These are phyloP conservation scores for Trypanosoma congolense DNA, from an alignment of 208 protist species.

Conservation along the genomic window DNA sequence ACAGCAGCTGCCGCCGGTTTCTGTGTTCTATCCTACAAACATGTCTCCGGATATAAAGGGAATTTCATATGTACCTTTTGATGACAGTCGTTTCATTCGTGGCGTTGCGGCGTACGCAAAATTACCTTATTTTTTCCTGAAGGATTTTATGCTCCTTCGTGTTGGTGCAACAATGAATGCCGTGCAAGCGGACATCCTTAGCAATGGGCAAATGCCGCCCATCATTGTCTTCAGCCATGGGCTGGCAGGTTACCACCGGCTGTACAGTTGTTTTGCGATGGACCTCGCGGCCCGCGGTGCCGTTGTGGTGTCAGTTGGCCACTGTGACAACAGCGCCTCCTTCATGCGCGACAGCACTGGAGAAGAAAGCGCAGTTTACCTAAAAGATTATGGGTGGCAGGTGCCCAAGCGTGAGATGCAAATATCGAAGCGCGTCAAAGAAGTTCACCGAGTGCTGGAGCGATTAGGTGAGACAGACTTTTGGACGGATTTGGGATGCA, in stretches of 20 bases:
- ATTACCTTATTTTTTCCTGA: slow-evolving; percentile 50
- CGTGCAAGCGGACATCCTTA: slow-evolving; percentile 30
- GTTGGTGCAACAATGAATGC: slow-evolving; percentile 20
- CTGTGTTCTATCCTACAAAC: slow-evolving; percentile 62
- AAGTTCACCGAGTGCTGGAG: slow-evolving; percentile 35
- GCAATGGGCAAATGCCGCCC: slow-evolving; percentile 26
- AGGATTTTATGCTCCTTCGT: slow-evolving; percentile 37
- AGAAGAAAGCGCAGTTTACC: slow-evolving; percentile 17
- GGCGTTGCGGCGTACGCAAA: slow-evolving; percentile 49
- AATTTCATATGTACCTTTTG: slow-evolving; percentile 51
- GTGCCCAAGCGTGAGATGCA: slow-evolving; percentile 44
- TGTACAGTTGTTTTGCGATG: slow-evolving; percentile 67
- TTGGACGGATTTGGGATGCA: slow-evolving; percentile 31
- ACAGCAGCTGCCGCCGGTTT: slow-evolving; percentile 44
- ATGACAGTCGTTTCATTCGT: slow-evolving; percentile 44
- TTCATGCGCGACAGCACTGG: slow-evolving; percentile 55
- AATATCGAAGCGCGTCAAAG: slow-evolving; percentile 43
- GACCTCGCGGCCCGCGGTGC: slow-evolving; percentile 67
- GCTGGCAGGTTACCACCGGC: slow-evolving; percentile 45
- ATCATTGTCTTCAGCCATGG: slow-evolving; percentile 82
- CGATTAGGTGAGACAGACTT: slow-evolving; percentile 31
- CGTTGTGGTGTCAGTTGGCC: slow-evolving; percentile 60
- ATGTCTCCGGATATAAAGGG: slow-evolving; percentile 3
- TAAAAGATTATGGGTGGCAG: slow-evolving; percentile 34
- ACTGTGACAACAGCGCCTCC: slow-evolving; percentile 75